Conservation (phyloP, 164 flowering plant genomes). For the Dillenia turbinata region DNA sequence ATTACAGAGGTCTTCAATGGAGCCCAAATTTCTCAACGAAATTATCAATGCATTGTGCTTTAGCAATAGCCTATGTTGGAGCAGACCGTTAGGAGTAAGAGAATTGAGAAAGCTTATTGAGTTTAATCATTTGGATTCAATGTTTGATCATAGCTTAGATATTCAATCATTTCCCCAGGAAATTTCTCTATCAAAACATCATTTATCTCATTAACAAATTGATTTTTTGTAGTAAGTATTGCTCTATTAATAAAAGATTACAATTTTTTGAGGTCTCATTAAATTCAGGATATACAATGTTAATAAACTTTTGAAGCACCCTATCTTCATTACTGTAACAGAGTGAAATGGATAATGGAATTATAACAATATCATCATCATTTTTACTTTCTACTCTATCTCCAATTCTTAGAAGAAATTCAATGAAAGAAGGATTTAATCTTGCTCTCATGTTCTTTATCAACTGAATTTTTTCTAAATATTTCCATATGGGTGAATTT, state of each 20-base stretch:
- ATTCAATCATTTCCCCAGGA: not conserved
- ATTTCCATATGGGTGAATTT: constrained; percentile 5
- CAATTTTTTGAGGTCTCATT: not conserved
- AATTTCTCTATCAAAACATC: constrained; percentile 4
- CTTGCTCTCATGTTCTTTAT: constrained; percentile 9
- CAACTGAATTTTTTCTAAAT: not conserved
- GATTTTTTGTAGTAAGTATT: constrained; percentile 1
- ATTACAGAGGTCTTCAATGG: constrained; percentile 11
- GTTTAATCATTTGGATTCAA: not conserved
- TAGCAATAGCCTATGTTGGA: constrained; percentile 6
- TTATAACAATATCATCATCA: not conserved
- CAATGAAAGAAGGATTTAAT: not conserved
- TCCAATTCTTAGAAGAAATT: constrained; percentile 5
- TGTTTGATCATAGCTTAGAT: not conserved
- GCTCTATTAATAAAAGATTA: not conserved
- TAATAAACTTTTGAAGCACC: not conserved
- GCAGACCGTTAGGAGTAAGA: not conserved
- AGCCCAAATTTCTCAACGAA: too few relatives aligned
- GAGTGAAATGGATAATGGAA: not conserved
- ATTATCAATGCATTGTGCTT: constrained; percentile 7
- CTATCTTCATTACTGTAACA: not conserved
- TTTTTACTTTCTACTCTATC: constrained; percentile 4
- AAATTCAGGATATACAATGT: not conserved
- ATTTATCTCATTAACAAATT: constrained; percentile 6
- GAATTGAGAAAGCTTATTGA: not conserved